Evolutionary conservation across 371 early-diverging fungal genomes (phyloP).

Genomic region (Nosema muscidifuracis): DNA sequence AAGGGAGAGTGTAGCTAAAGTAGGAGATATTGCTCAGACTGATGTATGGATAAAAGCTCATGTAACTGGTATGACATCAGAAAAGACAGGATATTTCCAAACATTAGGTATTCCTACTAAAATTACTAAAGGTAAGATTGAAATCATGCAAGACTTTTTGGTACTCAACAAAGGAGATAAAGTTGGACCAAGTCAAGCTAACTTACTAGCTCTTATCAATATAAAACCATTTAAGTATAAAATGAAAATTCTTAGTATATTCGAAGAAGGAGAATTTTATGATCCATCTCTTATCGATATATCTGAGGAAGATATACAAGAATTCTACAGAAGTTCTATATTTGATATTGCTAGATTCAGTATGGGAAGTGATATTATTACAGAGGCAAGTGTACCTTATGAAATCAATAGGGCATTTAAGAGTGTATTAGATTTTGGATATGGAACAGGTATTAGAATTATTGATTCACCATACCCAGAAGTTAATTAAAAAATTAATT

Average conservation of each 20-base stretch:
- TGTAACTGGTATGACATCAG: conserved; percentile 99
- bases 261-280: conserved; percentile 84
- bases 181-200: conserved; percentile 97
- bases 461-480: background rate
- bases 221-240: conserved; percentile 99
- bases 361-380: conserved; percentile 80
- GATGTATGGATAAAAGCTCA: conserved; percentile 89
- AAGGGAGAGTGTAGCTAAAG: conserved; percentile 93
- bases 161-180: conserved; percentile 77
- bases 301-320: conserved; percentile 72
- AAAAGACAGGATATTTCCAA: conserved; percentile 99
- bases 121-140: conserved; percentile 99
- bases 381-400: conserved; percentile 91
- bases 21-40: conserved; percentile 86
- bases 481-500: conserved; percentile 6
- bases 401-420: conserved; percentile 51
- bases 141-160: conserved; percentile 88
- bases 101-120: conserved; percentile 98
- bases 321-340: conserved; percentile 72
- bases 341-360: conserved; percentile 81
- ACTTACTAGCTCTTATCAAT: conserved; percentile 93
- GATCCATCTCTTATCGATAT: conserved; percentile 80
- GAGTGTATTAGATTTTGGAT: conserved; percentile 66
- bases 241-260: conserved; percentile 82
- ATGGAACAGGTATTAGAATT: conserved; percentile 73